Percentiles rank a stretch among this genome's conserved stretches.
Conservation (phyloP, 306 rosid genomes). For the Cucumis hystrix region DNA sequence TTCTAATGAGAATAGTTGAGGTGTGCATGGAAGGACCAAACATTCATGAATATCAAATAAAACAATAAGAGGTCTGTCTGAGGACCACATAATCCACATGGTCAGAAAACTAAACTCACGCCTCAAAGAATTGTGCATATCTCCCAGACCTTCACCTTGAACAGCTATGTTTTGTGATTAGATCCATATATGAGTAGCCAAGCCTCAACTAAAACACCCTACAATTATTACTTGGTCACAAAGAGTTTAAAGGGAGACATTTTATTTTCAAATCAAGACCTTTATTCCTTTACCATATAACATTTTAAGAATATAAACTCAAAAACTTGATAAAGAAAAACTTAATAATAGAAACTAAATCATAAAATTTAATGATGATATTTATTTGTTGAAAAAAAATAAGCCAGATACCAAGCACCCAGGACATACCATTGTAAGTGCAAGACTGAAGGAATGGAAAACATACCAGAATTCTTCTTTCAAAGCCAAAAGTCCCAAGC, state of each 20-base stretch:
- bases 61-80: background rate
- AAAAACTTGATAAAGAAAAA: background rate
- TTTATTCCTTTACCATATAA: background rate
- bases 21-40: too few species aligned
- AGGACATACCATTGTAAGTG: background rate
- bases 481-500: slow-evolving; percentile 91
- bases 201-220: background rate
- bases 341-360: background rate
- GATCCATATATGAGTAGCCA: background rate
- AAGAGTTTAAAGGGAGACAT: background rate
- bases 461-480: slow-evolving; percentile 91
- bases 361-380: background rate
- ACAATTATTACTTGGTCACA: background rate
- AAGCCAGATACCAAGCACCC: background rate
- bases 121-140: background rate
- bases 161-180: background rate
- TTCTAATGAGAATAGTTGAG: too few species aligned
- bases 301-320: background rate
- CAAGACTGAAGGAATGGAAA: background rate
- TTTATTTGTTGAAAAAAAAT: background rate
- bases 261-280: background rate
- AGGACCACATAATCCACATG: background rate
- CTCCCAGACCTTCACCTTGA: background rate
- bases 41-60: too few species aligned
- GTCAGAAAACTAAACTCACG: background rate